Conservation (phyloP, 345 rosid genomes). For the Populus nigra region DNA sequence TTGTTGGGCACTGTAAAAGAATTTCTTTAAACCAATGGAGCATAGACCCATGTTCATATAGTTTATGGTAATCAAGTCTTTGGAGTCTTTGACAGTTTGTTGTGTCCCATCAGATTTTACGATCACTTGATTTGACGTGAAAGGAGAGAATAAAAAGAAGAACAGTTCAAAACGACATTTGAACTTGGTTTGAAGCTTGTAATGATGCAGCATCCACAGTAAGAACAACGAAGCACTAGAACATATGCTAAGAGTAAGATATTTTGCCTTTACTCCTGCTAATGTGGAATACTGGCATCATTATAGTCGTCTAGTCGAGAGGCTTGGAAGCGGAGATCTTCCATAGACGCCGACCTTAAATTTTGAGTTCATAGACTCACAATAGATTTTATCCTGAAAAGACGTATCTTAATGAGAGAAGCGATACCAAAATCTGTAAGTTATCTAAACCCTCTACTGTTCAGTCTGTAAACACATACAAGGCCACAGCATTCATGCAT, state of each 20-base stretch:
- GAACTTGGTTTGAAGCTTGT: neutral
- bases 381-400: too few species aligned
- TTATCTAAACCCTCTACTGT: too few species aligned
- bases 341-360: too few species aligned
- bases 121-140: neutral
- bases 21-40: neutral
- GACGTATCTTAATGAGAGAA: too few species aligned
- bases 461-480: neutral
- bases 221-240: neutral
- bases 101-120: neutral
- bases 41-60: neutral
- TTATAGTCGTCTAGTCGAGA: too few species aligned
- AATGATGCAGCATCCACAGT: neutral
- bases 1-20: neutral
- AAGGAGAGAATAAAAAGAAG: neutral
- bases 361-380: too few species aligned
- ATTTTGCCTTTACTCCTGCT: too few species aligned
- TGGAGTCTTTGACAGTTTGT: neutral
- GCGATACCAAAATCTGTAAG: too few species aligned
- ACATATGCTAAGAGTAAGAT: neutral
- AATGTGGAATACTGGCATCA: too few species aligned
- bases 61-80: neutral
- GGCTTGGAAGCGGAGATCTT: too few species aligned
- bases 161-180: neutral
- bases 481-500: neutral